Evolutionary conservation across 257 asterid genomes (phyloP), one percentile per base, ranked within the genome.

Genomic region (Ilex asprella): DNA sequence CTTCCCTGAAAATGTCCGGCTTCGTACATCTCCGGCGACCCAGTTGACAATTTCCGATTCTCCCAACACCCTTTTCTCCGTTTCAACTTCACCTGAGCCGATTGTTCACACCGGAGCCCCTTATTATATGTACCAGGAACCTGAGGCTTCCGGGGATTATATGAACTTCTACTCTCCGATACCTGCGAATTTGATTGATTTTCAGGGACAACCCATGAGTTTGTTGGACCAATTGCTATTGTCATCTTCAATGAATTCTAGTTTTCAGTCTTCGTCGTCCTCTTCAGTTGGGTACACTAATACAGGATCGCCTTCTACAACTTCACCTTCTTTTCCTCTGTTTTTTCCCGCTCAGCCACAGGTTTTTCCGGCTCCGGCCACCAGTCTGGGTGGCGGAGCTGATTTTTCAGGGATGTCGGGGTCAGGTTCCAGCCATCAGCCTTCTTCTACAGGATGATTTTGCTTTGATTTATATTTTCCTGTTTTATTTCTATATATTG

Each of bases 1-100:
- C 57, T 80, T 83, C 78, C 90, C 90, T 0, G 85, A 80, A 59
- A 80, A 82, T 56, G 90, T 76, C 10, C 59, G 65, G 2, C 70
- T 73, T 14, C 5, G 71, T 9, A 9, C 39, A 2, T 29, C 52
- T 41, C 55, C 54, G 2, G 9, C 53, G 5, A 49, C 54, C 54
- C 54, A 49, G 14, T 49, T 61, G 32, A 14, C 35, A 21, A 51
- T 15, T 14, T 21, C 61, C 21, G 35, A 39, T 27, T 21, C 63
- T 58, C 60, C 73, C 10, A 50, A 43, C 49, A 39, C 62, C 5
- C 10, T 30, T 49, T 41, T 54, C 47, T 43, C 79, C 3, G 27
- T 59, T 59, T 6, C 66, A 16, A 53, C 76, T 0, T 16, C 68
- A 14, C 13, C 77, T 8, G 62, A 46, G 7, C 76, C 80, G 3